Percentiles rank a stretch among this genome's conserved stretches.
Conservation (phyloP, 2,329 filamentous ascomycete genomes). For the Bipolaris sorokiniana region DNA sequence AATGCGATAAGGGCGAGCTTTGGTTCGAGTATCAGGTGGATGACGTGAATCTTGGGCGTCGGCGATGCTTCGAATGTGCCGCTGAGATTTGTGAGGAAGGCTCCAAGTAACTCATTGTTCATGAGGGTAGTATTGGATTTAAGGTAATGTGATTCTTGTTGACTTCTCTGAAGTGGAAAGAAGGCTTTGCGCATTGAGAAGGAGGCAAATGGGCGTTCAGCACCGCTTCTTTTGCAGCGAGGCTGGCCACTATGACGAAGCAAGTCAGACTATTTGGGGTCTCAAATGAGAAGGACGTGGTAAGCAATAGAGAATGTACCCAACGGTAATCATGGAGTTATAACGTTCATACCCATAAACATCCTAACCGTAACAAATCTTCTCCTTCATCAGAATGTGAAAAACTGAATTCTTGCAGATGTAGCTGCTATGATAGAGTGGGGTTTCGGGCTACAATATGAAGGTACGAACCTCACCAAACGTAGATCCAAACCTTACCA, state of each 20-base stretch:
- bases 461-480: too few relatives aligned
- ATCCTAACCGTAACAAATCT: too few relatives aligned
- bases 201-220: background rate
- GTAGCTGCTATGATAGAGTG: too few relatives aligned
- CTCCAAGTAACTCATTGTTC: background rate
- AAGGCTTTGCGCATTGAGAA: background rate
- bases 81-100: background rate
- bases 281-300: background rate
- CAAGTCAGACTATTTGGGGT: background rate
- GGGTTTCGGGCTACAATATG: too few relatives aligned
- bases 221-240: background rate
- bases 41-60: background rate
- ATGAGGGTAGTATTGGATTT: background rate
- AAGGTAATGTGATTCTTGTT: background rate
- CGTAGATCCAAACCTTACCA: too few relatives aligned
- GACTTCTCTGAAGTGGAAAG: background rate
- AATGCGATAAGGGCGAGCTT: background rate
- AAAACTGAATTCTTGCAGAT: too few relatives aligned
- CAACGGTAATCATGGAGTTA: too few relatives aligned
- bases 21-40: conserved; percentile 2
- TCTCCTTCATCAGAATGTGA: too few relatives aligned
- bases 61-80: conserved; percentile 2
- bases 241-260: background rate
- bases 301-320: background rate
- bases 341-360: too few relatives aligned